These are phyloP conservation scores for Magnaporthales sp. DNA, from an alignment of 2,329 filamentous ascomycete species.

Conservation along the genomic window DNA sequence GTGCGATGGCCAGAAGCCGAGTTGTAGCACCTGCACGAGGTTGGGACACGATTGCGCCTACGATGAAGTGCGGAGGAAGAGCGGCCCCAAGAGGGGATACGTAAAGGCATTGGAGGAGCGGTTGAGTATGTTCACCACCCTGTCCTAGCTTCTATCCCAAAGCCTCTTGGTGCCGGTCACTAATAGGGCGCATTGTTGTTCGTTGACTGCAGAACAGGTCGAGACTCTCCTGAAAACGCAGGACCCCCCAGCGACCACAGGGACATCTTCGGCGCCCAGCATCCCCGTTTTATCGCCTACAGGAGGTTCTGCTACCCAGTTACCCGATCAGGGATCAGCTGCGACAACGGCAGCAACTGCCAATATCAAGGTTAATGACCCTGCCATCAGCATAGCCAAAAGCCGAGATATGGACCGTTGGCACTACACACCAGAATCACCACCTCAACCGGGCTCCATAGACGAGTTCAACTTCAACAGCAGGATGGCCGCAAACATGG, in stretches of 20 bases:
- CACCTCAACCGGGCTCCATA: constrained; percentile 32
- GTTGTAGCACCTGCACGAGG: constrained; percentile 82
- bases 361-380: constrained; percentile 34
- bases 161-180: not conserved
- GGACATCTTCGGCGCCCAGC: constrained; percentile 9
- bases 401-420: constrained; percentile 45
- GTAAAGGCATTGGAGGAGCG: constrained; percentile 90
- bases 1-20: constrained; percentile 78
- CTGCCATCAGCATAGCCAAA: constrained; percentile 35
- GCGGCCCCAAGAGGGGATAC: constrained; percentile 87
- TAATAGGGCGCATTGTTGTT: not conserved
- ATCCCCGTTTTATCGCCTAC: not conserved
- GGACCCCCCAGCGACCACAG: constrained; percentile 35
- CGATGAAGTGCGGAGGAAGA: constrained; percentile 88
- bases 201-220: constrained; percentile 62
- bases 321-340: constrained; percentile 22
- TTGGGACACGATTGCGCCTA: constrained; percentile 82
- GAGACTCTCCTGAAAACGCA: constrained; percentile 83
- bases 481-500: constrained; percentile 40
- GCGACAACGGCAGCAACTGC: constrained; percentile 18
- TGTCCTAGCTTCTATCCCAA: not conserved
- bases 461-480: constrained; percentile 52
- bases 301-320: constrained; percentile 16
- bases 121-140: constrained; percentile 54
- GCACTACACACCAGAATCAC: constrained; percentile 46